Base-by-base conservation (phyloP, 176 grass and related monocot genomes). In the Tillandsia leiboldiana region DNA sequence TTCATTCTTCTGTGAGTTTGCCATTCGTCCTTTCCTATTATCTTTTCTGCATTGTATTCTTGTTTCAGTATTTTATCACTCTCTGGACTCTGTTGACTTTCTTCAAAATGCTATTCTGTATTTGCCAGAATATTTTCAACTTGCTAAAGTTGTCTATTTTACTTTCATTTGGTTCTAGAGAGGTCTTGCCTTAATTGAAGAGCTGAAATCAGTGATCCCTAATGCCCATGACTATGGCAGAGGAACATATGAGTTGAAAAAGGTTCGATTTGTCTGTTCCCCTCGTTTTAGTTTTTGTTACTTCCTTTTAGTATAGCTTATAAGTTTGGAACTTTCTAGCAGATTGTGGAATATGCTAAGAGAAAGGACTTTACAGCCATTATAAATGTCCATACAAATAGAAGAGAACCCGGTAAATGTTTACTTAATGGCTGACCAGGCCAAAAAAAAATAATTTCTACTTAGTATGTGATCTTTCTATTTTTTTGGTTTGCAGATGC, bases 171-270 rank as follows among this genome's bases (percentile, higher is more conserved):
- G 53, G 68, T 17, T 58, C 66, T 77, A 99, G 94, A 90, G 84
- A 54, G 94, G 84, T 33, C 84, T 89, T 86, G 79, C 79, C 52
- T 93, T 99, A 65, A 87, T 92, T 26, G 73, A 99, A 51, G 89
- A 90, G 79, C 75, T 93, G 58, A 79, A 90, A 48, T 84, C 86
- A 75, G 84, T 92, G 56, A 93, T 97, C 69, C 94, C 94, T 1
- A 90, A 93, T 82, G 78, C 84, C n/a, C 79, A 85, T 70, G 92
- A 73, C 54, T 77, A 77, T 75, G 84, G 90, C 76, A 99, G 94
- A 74, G 94, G 94, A 75, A 99, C 89, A 33, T 88, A 93, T 66
- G 94, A 99, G 70, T 87, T 99, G 63, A 99, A 99, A 81, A 99
- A 93, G 83, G 89, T 99, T 86, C 65, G 10, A 48, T 48, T 28